phyloP scores from a whole-genome alignment of 2,329 filamentous ascomycete species.

The Penicillium sp. region DNA sequence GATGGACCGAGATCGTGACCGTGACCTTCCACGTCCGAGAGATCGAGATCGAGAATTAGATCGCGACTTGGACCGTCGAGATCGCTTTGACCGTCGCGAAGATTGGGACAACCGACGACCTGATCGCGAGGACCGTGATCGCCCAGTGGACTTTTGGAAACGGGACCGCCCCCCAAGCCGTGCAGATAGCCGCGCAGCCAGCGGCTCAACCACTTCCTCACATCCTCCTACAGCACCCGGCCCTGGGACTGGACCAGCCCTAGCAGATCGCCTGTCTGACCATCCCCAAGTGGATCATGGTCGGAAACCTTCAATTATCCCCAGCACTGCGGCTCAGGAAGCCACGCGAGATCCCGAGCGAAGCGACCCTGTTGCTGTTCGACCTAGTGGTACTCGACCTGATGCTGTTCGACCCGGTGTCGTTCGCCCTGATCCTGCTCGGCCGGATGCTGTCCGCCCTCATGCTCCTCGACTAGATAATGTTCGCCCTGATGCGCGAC shows the following conservation, averaged over 20 bases:
- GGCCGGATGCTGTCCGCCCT: conserved; percentile 15
- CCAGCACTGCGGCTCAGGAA: conserved; percentile 22
- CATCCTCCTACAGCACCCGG: conserved; percentile 8
- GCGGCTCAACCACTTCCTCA: conserved; percentile 23
- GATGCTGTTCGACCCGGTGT: conserved; percentile 22
- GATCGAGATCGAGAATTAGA: conserved; percentile 33
- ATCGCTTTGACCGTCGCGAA: conserved; percentile 32
- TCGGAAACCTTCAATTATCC: conserved; percentile 25
- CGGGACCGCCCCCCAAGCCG: conserved; percentile 39
- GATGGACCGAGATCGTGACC: conserved; percentile 31
- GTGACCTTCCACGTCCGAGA: conserved; percentile 26
- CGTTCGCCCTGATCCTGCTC: neutral
- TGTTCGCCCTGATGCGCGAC: neutral
- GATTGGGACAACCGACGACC: conserved; percentile 29
- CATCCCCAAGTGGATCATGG: conserved; percentile 21
- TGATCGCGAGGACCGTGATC: conserved; percentile 30
- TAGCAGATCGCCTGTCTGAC: conserved; percentile 26
- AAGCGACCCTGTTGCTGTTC: conserved; percentile 9
- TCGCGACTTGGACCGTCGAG: conserved; percentile 35
- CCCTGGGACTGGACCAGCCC: conserved; percentile 14
- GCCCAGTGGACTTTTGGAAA: conserved; percentile 37
- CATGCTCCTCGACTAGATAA: neutral
- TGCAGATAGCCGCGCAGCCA: conserved; percentile 29
- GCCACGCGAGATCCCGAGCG: conserved; percentile 29
- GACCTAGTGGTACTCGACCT: conserved; percentile 18